These are phyloP conservation scores for Penicillium fuscoglaucum DNA, from an alignment of 2,329 filamentous ascomycete species.

Conservation along the genomic window DNA sequence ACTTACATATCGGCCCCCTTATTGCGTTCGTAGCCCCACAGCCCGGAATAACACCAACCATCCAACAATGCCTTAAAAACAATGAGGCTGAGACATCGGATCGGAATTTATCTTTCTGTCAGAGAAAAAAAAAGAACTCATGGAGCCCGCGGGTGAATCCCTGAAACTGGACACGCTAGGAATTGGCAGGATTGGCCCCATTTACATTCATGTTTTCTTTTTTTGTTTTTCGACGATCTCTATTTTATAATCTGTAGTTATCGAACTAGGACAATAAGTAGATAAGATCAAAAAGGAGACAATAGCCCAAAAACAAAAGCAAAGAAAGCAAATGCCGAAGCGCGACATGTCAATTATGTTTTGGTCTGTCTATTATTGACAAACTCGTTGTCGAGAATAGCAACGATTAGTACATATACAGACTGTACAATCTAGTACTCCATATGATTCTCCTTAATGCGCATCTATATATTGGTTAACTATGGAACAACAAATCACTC, in stretches of 20 bases:
- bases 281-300: neutral
- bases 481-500: neutral
- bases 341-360: neutral
- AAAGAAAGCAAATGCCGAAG: neutral
- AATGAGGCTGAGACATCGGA: conserved; percentile 1
- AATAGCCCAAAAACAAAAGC: neutral
- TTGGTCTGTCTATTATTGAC: neutral
- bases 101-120: neutral
- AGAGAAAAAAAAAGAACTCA: neutral
- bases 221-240: neutral
- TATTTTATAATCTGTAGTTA: neutral
- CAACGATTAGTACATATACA: neutral
- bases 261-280: neutral
- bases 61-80: neutral
- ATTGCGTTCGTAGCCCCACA: neutral
- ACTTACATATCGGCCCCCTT: neutral
- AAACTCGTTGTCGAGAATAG: neutral
- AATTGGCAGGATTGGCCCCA: neutral
- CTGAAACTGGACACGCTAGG: neutral
- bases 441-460: neutral
- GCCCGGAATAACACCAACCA: neutral
- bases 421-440: too few relatives aligned
- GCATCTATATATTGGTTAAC: neutral
- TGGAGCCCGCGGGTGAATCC: neutral
- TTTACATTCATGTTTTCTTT: neutral